phyloP scores from a whole-genome alignment of 148 eudicot genomes.

The Selenicereus undatus region DNA sequence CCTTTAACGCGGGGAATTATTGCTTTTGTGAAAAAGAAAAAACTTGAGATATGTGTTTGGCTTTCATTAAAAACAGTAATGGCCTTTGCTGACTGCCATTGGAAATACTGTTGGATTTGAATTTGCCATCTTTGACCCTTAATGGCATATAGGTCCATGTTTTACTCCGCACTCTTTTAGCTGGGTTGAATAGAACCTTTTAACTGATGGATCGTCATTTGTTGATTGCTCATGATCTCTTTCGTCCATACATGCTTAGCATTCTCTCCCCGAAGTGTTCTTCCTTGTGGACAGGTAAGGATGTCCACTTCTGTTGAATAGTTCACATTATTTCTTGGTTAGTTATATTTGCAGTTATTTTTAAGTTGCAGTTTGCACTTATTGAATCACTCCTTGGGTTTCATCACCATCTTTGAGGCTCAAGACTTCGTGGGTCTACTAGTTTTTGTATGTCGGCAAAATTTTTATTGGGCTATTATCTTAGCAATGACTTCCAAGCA shows the following conservation, averaged over 20 bases:
- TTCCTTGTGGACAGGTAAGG: neutral
- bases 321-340: neutral
- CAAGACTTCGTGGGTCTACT: neutral
- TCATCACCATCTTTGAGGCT: neutral
- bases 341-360: neutral
- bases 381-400: neutral
- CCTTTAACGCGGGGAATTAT: neutral
- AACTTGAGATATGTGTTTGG: neutral
- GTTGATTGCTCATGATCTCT: neutral
- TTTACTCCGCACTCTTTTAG: neutral
- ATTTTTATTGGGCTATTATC: neutral
- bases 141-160: neutral
- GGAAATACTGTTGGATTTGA: neutral
- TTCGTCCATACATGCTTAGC: neutral
- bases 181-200: neutral
- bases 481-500: neutral
- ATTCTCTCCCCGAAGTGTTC: neutral
- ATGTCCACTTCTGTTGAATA: neutral
- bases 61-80: neutral
- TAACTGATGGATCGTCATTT: neutral
- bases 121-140: neutral
- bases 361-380: neutral
- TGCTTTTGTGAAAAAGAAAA: neutral
- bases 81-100: neutral
- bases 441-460: neutral